Evolutionary conservation across 768 basidiomycete species (phyloP).

Genomic region (Suillus americanus): DNA sequence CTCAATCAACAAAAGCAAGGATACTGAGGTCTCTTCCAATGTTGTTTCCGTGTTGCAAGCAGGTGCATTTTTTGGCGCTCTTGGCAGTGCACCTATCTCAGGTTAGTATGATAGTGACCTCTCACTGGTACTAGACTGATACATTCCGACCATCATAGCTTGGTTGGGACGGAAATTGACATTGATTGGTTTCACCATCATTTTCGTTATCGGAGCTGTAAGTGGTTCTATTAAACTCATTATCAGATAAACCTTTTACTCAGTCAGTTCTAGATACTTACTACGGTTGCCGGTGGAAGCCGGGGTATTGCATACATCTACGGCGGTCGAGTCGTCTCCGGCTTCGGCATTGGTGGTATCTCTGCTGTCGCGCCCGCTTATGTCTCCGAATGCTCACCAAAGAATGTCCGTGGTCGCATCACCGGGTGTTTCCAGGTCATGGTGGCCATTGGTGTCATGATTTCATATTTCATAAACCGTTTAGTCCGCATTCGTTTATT

Average conservation of each 20-base stretch:
- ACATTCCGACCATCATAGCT: constrained; percentile 35
- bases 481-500: constrained; percentile 27
- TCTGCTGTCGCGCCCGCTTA: constrained; percentile 84
- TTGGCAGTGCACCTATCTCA: constrained; percentile 70
- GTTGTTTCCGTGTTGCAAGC: constrained; percentile 88
- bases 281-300: constrained; percentile 59
- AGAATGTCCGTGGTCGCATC: constrained; percentile 81
- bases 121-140: constrained; percentile 1
- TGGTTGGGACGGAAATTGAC: constrained; percentile 66
- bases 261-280: constrained; percentile 50
- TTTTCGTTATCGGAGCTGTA: constrained; percentile 77
- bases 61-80: constrained; percentile 86
- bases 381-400: constrained; percentile 86
- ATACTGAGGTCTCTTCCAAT: constrained; percentile 68
- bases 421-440: constrained; percentile 87
- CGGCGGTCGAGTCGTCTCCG: constrained; percentile 76
- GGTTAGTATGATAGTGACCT: constrained; percentile 37
- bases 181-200: constrained; percentile 54
- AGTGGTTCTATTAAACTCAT: constrained; percentile 5
- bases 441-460: constrained; percentile 81
- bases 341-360: constrained; percentile 81
- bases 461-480: constrained; percentile 84
- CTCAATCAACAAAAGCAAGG: constrained; percentile 33
- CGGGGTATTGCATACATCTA: constrained; percentile 72
- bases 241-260: not conserved